Base-by-base conservation (phyloP, 129 eudicot species). In the Ambrosia artemisiifolia region DNA sequence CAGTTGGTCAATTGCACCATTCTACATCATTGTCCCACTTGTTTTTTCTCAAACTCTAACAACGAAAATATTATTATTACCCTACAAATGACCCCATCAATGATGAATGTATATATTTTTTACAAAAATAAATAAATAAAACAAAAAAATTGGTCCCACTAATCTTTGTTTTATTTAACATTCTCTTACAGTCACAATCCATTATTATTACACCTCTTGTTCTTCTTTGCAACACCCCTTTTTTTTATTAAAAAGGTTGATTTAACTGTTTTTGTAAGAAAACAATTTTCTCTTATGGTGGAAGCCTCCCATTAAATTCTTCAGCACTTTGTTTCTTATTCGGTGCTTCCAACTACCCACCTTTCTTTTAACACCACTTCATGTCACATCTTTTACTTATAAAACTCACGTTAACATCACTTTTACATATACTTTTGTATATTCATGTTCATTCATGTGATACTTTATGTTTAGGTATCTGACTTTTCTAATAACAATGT, bases 291-390 rank as follows among this genome's bases (percentile, higher is more conserved):
- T n/a, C n/a, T n/a, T n/a, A 71, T 42, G 72, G 40, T 20, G 17
- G 12, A 63, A 63, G 33, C 33, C 43, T 72, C 28, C 60, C 73
- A 78, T 78, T 63, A 65, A 78, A 51, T 70, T 57, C 75, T 47
- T 68, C 70, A 73, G 62, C 50, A 32, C 44, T 40, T 40, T 40
- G 9, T 61, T 32, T 61, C 69, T 33, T 47, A 17, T 61, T 36
- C 47, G 20, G 43, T 63, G 69, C 72, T 49, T 51, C 66, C 82
- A 78, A 70, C 82, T 20, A 54, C 78, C 72, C 77, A 63, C 72
- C 73, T 63, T 53, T 64, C 55, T 13, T 78, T 36, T 36, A 36
- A 40, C 77, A 71, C 81, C 76, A 50, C 69, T n/a, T 17, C n/a
- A n/a, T 55, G 67, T 42, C 14, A 4, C 50, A 62, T 66, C 50